Base-by-base conservation (phyloP, 176 grass and related monocot genomes). In the Lolium perenne region DNA sequence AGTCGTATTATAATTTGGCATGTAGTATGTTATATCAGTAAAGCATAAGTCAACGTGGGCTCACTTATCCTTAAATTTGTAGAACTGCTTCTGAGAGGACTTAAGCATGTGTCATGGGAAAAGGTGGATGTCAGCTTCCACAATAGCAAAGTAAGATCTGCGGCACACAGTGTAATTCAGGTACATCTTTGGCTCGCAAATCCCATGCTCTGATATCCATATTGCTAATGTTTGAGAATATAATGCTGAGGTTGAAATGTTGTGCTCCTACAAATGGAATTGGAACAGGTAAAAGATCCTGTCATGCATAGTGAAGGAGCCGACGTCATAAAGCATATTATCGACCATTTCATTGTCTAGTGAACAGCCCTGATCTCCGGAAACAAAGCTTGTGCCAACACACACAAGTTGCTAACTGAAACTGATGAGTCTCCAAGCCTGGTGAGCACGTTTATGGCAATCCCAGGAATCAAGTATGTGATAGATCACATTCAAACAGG, bases 61-160 rank as follows among this genome's bases (percentile, higher is more conserved):
- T 91, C 22, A 78, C 18, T 60, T 23, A 5, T 82, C 25, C 29
- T 86, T 38, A 69, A 59, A 89, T 90, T 82, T 87, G 65, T 85
- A 96, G 94, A 99, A 83, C 82, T 47, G 50, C 94, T 99, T 87
- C 82, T 99, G 71, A 94, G 86, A 86, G 88, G 90, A 47, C 90
- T 99, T 59, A 80, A 89, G 64, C 86, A 87, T 26, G 86, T 99
- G 78, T 96, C 97, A 29, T 99, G 97, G 97, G 94, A 99, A 88
- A 96, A 93, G 85, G 89, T 96, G 47, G 97, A 99, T 80, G 97
- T 99, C 29, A 96, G 97, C 86, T 99, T 99, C 84, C 92, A 94
- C 38, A 92, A 74, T 12, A 90, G 92, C 89, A 92, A 85, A 86
- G 82, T 88, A 86, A 93, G 90, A 92, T 90, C 87, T 74, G 97